These are phyloP conservation scores for Biscogniauxia marginata DNA, from an alignment of 2,329 filamentous ascomycete species.

Conservation along the genomic window DNA sequence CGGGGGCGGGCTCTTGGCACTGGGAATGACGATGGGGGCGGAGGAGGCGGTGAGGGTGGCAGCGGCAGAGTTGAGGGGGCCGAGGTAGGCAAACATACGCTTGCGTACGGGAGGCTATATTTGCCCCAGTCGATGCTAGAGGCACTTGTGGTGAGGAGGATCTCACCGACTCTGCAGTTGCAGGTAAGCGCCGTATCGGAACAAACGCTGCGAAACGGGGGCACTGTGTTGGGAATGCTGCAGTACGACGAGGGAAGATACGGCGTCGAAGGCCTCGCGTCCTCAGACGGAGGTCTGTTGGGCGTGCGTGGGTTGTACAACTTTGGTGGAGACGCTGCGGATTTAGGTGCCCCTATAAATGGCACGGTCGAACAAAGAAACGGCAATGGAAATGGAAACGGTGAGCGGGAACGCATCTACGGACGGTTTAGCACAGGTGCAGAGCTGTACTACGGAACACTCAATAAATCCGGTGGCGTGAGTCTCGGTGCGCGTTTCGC, in stretches of 20 bases:
- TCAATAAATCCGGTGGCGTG: slow-evolving; percentile 92
- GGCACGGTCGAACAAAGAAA: slow-evolving; percentile 16
- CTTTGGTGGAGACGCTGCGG: slow-evolving; percentile 67
- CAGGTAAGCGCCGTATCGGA: slow-evolving; percentile 78
- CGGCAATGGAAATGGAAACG: slow-evolving; percentile 23
- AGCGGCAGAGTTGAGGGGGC: slow-evolving; percentile 19
- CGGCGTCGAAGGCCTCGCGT: slow-evolving; percentile 85
- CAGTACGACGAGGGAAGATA: slow-evolving; percentile 87
- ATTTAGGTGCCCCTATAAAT: slow-evolving; percentile 21
- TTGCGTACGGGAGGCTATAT: slow-evolving; percentile 77
- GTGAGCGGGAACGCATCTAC: slow-evolving; percentile 61
- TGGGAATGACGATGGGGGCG: slow-evolving; percentile 11
- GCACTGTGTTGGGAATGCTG: slow-evolving; percentile 69
- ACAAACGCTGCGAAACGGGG: slow-evolving; percentile 68
- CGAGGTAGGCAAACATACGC: slow-evolving; percentile 45
- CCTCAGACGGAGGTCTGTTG: slow-evolving; percentile 85
- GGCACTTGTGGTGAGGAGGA: slow-evolving; percentile 75
- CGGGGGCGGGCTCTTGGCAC: background rate
- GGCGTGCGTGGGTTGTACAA: slow-evolving; percentile 91
- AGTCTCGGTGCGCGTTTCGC: slow-evolving; percentile 87
- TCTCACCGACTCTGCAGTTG: slow-evolving; percentile 75
- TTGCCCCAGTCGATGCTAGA: slow-evolving; percentile 83
- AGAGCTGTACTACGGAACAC: slow-evolving; percentile 90
- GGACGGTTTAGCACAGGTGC: slow-evolving; percentile 88
- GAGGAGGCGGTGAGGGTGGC: slow-evolving; percentile 12